A percentile compares a stretch with the other conserved stretches of the same genome.
Evolutionary conservation across 257 asterid genomes (phyloP).

Genomic region (Knoxia roxburghii): DNA sequence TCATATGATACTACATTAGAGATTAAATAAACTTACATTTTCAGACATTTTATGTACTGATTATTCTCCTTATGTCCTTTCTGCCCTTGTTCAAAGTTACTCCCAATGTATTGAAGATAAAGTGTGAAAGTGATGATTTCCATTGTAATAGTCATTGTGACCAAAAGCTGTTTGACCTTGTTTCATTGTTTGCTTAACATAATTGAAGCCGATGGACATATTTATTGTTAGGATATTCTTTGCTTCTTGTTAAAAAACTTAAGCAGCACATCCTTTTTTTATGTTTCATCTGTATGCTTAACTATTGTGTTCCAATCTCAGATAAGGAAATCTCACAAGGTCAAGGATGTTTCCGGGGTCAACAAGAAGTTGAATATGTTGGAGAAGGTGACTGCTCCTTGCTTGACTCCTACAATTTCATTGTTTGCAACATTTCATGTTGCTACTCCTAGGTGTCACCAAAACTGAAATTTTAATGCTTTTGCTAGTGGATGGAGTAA

Average conservation of each 20-base stretch:
- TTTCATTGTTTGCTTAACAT: background rate
- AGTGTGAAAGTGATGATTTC: background rate
- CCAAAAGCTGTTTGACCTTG: background rate
- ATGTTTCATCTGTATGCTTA: background rate
- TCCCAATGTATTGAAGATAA: background rate
- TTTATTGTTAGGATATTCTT: background rate
- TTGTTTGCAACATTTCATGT: background rate
- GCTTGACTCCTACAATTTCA: constrained; percentile 1
- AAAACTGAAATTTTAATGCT: no score
- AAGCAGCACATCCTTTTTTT: background rate
- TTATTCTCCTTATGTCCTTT: background rate
- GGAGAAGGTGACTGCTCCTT: constrained; percentile 53
- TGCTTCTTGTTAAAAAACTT: background rate
- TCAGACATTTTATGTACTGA: background rate
- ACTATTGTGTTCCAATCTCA: constrained; percentile 14
- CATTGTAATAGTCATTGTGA: background rate
- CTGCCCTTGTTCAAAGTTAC: background rate
- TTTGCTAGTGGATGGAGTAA: no score
- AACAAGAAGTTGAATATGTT: constrained; percentile 49
- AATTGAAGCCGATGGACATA: background rate
- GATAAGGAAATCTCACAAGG: constrained; percentile 39
- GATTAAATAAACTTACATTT: background rate
- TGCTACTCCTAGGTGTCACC: background rate
- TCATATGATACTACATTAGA: background rate
- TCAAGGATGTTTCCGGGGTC: constrained; percentile 20